Evolutionary conservation across 2,329 filamentous ascomycete species (phyloP).

Genomic region (Cladophialophora psammophila): DNA sequence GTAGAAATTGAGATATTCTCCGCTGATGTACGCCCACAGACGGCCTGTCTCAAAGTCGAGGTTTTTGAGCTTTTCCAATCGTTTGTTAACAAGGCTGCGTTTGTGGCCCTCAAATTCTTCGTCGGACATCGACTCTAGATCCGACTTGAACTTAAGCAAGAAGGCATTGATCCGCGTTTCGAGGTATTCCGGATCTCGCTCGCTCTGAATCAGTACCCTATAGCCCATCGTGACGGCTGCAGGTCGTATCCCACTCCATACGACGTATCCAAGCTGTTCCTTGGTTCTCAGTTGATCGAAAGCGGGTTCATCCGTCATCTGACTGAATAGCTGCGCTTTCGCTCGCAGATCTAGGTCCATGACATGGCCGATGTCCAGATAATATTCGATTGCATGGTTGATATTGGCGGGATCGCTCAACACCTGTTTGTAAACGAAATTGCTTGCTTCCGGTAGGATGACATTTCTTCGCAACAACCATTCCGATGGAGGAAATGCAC

Average conservation of each 20-base stretch:
- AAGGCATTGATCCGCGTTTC: slow-evolving; percentile 89
- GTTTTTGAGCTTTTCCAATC: slow-evolving; percentile 91
- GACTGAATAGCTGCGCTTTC: slow-evolving; percentile 80
- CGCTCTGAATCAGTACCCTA: slow-evolving; percentile 91
- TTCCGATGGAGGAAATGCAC: slow-evolving; percentile 75
- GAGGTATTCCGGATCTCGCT: slow-evolving; percentile 81
- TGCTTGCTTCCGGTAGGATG: slow-evolving; percentile 77
- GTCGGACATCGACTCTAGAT: slow-evolving; percentile 77
- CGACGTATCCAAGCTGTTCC: slow-evolving; percentile 93
- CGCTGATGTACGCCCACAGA: slow-evolving; percentile 84
- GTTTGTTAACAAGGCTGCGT: slow-evolving; percentile 83
- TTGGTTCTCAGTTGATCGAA: slow-evolving; percentile 96
- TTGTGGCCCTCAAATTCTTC: slow-evolving; percentile 90
- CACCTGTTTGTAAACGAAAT: slow-evolving; percentile 81
- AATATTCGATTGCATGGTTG: slow-evolving; percentile 84
- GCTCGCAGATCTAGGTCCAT: slow-evolving; percentile 74
- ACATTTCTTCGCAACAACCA: slow-evolving; percentile 81
- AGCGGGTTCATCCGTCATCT: slow-evolving; percentile 89
- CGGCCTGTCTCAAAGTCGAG: slow-evolving; percentile 81
- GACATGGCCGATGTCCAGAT: slow-evolving; percentile 73
- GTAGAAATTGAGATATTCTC: slow-evolving; percentile 89
- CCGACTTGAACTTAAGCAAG: slow-evolving; percentile 70
- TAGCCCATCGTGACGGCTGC: slow-evolving; percentile 83
- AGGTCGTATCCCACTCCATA: slow-evolving; percentile 79
- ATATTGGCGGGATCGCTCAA: slow-evolving; percentile 88